Evolutionary conservation across 2,329 filamentous ascomycete species (phyloP).

Genomic region (Rutstroemia sydowiana): DNA sequence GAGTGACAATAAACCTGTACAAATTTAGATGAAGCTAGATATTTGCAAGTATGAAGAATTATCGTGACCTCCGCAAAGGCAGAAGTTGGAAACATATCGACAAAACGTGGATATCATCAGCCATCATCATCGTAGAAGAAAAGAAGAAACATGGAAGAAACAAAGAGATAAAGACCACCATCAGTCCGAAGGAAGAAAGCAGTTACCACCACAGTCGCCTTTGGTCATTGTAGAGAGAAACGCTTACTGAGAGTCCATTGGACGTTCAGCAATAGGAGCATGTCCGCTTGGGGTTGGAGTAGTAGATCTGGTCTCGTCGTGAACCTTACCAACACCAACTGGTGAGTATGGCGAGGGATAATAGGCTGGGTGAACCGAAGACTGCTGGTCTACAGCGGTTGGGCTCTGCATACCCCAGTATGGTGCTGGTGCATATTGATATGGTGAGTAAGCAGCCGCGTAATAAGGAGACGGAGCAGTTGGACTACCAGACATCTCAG

Average conservation of each 20-base stretch:
- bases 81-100: constrained; percentile 1
- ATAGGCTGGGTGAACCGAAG: constrained; percentile 2
- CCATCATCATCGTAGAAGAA: not conserved
- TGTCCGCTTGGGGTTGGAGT: constrained; percentile 23
- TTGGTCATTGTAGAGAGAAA: not conserved
- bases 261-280: constrained; percentile 12
- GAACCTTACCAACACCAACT: constrained; percentile 4
- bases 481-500: constrained; percentile 13
- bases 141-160: not conserved
- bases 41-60: constrained; percentile 8
- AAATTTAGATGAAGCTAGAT: constrained; percentile 9
- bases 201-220: no score
- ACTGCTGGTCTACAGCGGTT: constrained; percentile 7
- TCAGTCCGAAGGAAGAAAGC: not conserved
- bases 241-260: constrained; percentile 13
- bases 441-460: constrained; percentile 13
- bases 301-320: constrained; percentile 21
- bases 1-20: constrained; percentile 9
- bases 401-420: constrained; percentile 13
- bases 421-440: constrained; percentile 13
- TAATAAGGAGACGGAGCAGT: constrained; percentile 12
- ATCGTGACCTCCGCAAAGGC: constrained; percentile 1
- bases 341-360: constrained; percentile 11
- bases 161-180: not conserved
- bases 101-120: not conserved